A percentile compares a stretch with the other conserved stretches of the same genome.
Conservation (phyloP, 225 moss, liverwort and hornwort species). For the Pseudoscleropodium purum region DNA sequence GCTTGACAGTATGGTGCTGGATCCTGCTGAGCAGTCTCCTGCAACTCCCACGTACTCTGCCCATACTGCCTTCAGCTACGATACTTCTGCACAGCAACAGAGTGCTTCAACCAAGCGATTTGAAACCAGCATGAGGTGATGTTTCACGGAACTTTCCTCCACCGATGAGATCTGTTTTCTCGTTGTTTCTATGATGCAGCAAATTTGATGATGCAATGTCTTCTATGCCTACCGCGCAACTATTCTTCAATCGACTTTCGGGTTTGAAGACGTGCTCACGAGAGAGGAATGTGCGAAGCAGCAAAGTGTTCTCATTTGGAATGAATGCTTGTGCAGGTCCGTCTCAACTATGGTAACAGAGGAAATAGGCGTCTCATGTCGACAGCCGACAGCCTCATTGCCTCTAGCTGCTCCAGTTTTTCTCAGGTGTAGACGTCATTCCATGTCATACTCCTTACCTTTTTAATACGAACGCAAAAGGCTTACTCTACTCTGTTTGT, state of each 20-base stretch:
- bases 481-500: background rate
- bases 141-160: background rate
- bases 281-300: background rate
- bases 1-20: slow-evolving; percentile 50
- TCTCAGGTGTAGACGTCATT: slow-evolving; percentile 16
- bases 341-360: slow-evolving; percentile 39
- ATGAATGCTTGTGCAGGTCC: slow-evolving; percentile 15
- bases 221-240: background rate
- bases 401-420: slow-evolving; percentile 32
- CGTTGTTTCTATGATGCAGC: background rate
- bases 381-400: slow-evolving; percentile 17
- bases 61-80: slow-evolving; percentile 53
- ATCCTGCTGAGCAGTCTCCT: slow-evolving; percentile 27
- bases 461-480: background rate
- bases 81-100: slow-evolving; percentile 12
- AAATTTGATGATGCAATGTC: background rate
- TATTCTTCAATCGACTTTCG: background rate
- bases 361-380: slow-evolving; percentile 28
- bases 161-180: background rate
- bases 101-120: slow-evolving; percentile 23
- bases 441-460: background rate
- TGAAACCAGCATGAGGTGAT: slow-evolving; percentile 34
- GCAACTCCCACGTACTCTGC: slow-evolving; percentile 46
- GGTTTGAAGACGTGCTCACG: no score
- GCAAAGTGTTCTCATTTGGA: background rate